Evolutionary conservation across 176 grass and related monocot genomes (phyloP), one percentile per base, ranked within the genome.

Genomic region (Oryza australiensis): DNA sequence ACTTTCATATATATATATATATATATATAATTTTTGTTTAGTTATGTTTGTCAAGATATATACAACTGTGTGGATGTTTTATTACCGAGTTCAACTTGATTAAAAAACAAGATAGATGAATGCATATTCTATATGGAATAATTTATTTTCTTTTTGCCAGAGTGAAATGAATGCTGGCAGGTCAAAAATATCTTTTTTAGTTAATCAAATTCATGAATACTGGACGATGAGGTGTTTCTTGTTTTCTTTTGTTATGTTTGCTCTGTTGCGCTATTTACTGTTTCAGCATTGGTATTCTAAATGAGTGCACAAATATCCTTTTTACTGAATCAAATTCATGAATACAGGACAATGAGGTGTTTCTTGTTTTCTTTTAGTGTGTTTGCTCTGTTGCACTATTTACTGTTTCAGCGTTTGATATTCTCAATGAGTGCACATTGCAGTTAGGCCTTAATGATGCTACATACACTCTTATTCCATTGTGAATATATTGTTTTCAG

Each of bases 401-500:
- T 43, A 34, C 14, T 59, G 33, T 29, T 72, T 64, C 26, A 45
- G 5, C 64, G 45, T 64, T 46, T 12, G 28, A 1, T 80, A 22
- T 55, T 26, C 11, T 68, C 23, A 14, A 67, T 49, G 32, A 26
- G 46, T 79, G 26, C 42, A 51, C 0, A 11, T 34, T 49, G 41
- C 41, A 42, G 16, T 63, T 20, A 33, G 22, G 22, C 38, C 49
- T 41, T 73, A 74, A 11, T 65, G 6, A 57, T 66, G 7, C 66
- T 70, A 48, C 34, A 27, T 60, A 66, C 24, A 46, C 37, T 76
- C 13, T 28, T 87, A 23, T 80, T 86, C 72, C 13, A 3, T 24
- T 82, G 30, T 0, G 0, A 48, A 51, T 30, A 43, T 87, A 49
- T 27, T 4, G 9, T 33, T 46, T 63, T 84, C 5, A 6, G 24